Evolutionary conservation across 1,139 yeast species (phyloP), one percentile per base, ranked within the genome.

Genomic region (Wickerhamiella infanticola): DNA sequence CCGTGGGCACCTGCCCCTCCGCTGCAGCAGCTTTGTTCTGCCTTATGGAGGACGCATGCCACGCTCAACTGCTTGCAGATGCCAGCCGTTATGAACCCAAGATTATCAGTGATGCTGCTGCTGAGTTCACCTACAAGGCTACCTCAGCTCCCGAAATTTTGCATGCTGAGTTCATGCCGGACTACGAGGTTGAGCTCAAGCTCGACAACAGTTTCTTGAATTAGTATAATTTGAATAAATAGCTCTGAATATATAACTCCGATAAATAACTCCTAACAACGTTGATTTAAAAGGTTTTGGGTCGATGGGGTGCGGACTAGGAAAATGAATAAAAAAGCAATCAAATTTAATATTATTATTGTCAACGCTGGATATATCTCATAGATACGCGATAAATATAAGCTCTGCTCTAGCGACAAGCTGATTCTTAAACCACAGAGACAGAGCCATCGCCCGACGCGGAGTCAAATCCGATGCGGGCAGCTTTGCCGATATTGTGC

Each of bases 1-100:
- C 94, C 1, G 83, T 79, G 3, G 94, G 94, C 7, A 53, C 65
- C 35, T 81, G 88, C 1, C 83, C 82, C 8, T 94, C 81, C 57
- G 94, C 82, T 64, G 94, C 94, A 3, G 90, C 90, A 3, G 78
- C 76, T 57, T 62, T 81, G 49, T 82, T 76, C 61, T 72, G 79
- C 0, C 65, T 80, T 50, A 66, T 78, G 74, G 94, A 82, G 58
- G 73, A 74, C 56, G 62, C 75, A 7, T 82, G 94, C 59, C 74
- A 81, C 56, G 74, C 75, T n/a, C 93, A 82, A 62, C 63, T 82
- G 54, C 62, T 74, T 50, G 86, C 76, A 3, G 83, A 79, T 50
- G 72, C 75, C 3, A 59, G 55, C 47, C 56, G 59, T 46, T 57
- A 68, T 33, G 42, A 45, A 37, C 49, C 49, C 45, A 51, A 56